phyloP scores from a whole-genome alignment of 352 stramenopile genomes.

The Phytophthora capsici region DNA sequence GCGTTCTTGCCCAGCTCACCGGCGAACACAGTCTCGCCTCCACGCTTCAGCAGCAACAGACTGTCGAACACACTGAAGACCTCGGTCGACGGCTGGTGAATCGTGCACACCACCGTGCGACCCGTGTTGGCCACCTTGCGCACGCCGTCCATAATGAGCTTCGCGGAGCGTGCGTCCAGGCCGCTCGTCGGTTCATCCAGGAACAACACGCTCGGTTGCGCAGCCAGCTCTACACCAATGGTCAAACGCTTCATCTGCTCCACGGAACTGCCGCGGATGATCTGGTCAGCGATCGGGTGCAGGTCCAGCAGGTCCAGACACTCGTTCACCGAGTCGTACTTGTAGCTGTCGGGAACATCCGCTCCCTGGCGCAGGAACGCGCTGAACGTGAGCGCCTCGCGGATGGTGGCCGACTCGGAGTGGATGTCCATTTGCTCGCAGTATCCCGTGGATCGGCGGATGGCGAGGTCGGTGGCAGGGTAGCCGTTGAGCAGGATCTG shows the following conservation, averaged over 20 bases:
- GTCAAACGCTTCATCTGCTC: constrained; percentile 50
- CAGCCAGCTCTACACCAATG: constrained; percentile 28
- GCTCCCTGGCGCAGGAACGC: constrained; percentile 33
- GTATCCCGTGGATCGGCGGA: constrained; percentile 55
- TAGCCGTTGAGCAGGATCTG: constrained; percentile 38
- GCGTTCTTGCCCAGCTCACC: constrained; percentile 56
- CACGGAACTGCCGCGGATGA: constrained; percentile 44
- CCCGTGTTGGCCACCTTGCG: constrained; percentile 84
- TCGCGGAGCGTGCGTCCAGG: constrained; percentile 87
- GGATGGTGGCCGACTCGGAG: constrained; percentile 82
- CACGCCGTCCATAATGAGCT: constrained; percentile 88
- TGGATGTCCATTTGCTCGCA: constrained; percentile 89
- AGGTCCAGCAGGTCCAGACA: constrained; percentile 29
- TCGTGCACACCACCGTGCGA: constrained; percentile 89
- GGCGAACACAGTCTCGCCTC: constrained; percentile 59
- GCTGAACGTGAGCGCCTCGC: constrained; percentile 58
- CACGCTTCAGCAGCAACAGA: constrained; percentile 32
- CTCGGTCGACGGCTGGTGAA: constrained; percentile 91
- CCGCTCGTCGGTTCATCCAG: constrained; percentile 87
- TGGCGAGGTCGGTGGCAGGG: constrained; percentile 52
- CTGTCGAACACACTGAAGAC: constrained; percentile 67
- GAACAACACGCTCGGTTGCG: constrained; percentile 31
- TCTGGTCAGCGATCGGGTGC: constrained; percentile 34
- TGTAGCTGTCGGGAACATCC: constrained; percentile 38
- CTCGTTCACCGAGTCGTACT: constrained; percentile 37